Evolutionary conservation across 2,329 filamentous ascomycete species (phyloP).

Genomic region (Akanthomyces muscarius): DNA sequence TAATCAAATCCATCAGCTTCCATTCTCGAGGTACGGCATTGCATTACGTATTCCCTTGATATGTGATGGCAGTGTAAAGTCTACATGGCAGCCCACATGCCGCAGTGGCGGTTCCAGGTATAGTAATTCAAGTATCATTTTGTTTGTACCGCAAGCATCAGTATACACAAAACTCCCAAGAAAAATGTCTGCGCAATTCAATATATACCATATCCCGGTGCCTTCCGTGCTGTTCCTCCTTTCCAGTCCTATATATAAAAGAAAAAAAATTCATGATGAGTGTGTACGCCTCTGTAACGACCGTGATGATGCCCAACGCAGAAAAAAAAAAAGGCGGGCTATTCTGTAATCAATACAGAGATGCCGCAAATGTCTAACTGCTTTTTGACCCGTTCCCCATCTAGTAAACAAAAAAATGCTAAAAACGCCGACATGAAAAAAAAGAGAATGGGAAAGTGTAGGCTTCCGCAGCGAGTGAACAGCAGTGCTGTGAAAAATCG

Average conservation of each 20-base stretch:
- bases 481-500: background rate
- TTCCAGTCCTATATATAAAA: background rate
- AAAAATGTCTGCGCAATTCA: background rate
- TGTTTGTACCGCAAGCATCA: too few species aligned
- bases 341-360: conserved; percentile 3
- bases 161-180: background rate
- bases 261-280: background rate
- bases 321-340: conserved; percentile 5
- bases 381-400: conserved; percentile 9
- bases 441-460: background rate
- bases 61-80: background rate
- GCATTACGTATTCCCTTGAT: background rate
- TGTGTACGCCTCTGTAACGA: conserved; percentile 14
- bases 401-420: conserved; percentile 8
- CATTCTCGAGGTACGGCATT: background rate
- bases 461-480: background rate
- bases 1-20: background rate
- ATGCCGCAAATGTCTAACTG: conserved; percentile 16
- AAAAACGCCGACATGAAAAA: background rate
- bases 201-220: conserved; percentile 8
- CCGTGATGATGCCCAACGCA: conserved; percentile 11
- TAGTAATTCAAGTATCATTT: too few species aligned
- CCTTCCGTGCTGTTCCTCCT: background rate
- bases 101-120: too few species aligned
- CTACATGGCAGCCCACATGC: too few species aligned